Percentiles rank a stretch among this genome's conserved stretches.
Conservation (phyloP, 2,329 filamentous ascomycete species). For the Taxawa tesnikishii region DNA sequence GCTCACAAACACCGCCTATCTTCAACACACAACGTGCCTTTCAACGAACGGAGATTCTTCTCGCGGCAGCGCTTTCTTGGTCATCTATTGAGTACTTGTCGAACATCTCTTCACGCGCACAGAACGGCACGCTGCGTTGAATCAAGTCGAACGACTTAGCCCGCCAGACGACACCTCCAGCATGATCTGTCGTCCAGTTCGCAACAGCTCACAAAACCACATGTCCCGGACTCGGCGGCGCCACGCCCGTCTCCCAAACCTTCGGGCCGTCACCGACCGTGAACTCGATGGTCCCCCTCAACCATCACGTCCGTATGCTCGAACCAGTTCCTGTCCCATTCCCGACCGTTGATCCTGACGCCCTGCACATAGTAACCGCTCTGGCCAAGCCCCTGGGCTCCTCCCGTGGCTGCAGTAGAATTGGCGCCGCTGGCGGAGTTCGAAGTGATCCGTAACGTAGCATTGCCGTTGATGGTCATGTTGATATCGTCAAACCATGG, state of each 20-base stretch:
- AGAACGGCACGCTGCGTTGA: no score
- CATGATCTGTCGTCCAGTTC: no score
- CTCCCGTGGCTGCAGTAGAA: no score
- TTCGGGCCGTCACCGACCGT: constrained; percentile 42
- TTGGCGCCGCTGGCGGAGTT: no score
- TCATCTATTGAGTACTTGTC: no score
- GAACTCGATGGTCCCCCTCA: constrained; percentile 52
- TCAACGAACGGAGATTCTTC: no score
- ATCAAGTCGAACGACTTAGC: no score
- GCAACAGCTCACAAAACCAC: constrained; percentile 14
- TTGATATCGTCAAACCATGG: constrained; percentile 51
- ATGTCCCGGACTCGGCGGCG: constrained; percentile 47
- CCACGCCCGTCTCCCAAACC: constrained; percentile 47
- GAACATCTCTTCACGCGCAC: no score
- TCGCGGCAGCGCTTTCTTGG: no score
- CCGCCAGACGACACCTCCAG: no score
- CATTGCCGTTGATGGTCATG: constrained; percentile 44
- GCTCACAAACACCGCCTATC: no score
- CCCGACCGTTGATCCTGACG: constrained; percentile 50
- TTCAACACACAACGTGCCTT: no score
- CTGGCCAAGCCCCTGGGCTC: constrained; percentile 26
- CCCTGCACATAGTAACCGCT: constrained; percentile 51
- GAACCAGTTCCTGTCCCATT: constrained; percentile 54
- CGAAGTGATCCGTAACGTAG: constrained; percentile 42
- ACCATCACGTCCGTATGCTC: constrained; percentile 54